Base-by-base conservation (phyloP, 768 basidiomycete species). In the Boletus sensibilis region DNA sequence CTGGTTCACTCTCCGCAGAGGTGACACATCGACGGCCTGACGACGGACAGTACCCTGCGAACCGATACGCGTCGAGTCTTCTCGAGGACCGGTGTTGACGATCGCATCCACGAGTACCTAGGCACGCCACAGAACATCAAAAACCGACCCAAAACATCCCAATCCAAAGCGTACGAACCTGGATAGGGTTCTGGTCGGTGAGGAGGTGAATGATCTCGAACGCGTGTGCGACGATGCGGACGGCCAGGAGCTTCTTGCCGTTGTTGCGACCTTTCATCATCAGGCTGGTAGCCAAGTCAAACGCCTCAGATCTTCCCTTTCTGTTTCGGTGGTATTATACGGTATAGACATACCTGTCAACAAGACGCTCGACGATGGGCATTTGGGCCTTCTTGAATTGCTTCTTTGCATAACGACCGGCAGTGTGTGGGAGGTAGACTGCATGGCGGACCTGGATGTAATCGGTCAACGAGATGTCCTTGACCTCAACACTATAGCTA, bases 221-320 rank as follows among this genome's bases (percentile, higher is more conserved):
- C 35, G 97, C 92, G 77, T 99, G 97, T 57, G 94, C 92, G 70
- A 99, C 97, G 70, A 99, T 99, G 78, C 97, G 94, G 76, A 99
- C 92, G 69, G 97, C 89, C 76, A 99, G 79, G 74, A 98, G 87
- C 80, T 98, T 98, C 83, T 98, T 98, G 73, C 97, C 97, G 79
- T 95, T 98, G 88, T 98, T 99, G 78, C 97, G 94, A 59, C 97
- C 97, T 81, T 98, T 97, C 97, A 99, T 99, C 97, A 99, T 99
- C 74, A 99, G 79, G 76, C 94, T 96, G 29, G 21, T 33, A 12
- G n/a, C 13, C 53, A 50, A 29, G 34, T 51, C 20, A 25, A 49
- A 35, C 18, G 18, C 23, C 41, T 62, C 29, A 58, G 52, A 16
- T 33, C 29, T 31, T 43, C 21, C 33, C 41, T 27, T 44, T 53